These are phyloP conservation scores for Drechmeria coniospora DNA, from an alignment of 2,329 filamentous ascomycete species.

Conservation along the genomic window DNA sequence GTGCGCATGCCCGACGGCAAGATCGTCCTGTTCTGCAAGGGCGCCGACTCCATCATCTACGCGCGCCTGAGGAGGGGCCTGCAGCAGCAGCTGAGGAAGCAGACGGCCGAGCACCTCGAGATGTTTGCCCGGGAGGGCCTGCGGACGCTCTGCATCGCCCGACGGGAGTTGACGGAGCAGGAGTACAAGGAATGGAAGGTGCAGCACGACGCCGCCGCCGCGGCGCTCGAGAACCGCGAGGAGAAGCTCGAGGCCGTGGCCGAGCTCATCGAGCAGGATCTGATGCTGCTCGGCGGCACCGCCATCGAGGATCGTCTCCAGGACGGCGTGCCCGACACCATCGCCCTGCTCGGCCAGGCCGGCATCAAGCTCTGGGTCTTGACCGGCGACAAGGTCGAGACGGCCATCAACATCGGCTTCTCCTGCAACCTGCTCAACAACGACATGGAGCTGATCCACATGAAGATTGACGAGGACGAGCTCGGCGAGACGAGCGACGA, in stretches of 20 bases:
- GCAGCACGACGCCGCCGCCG: conserved; percentile 75
- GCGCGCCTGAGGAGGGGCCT: conserved; percentile 73
- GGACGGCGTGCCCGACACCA: conserved; percentile 92
- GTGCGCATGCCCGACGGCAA: conserved; percentile 83
- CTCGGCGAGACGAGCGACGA: conserved; percentile 30
- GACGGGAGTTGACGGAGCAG: conserved; percentile 62
- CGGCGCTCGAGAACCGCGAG: conserved; percentile 72
- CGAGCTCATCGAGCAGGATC: conserved; percentile 78
- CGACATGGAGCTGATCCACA: conserved; percentile 88
- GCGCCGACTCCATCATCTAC: conserved; percentile 94
- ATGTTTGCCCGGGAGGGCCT: conserved; percentile 94
- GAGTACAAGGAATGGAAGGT: conserved; percentile 77
- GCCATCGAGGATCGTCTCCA: conserved; percentile 95
- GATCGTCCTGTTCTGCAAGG: conserved; percentile 91
- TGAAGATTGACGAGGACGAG: conserved; percentile 70
- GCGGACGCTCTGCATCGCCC: conserved; percentile 84
- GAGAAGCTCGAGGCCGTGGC: conserved; percentile 84
- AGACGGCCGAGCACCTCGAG: conserved; percentile 86
- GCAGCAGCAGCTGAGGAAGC: conserved; percentile 66
- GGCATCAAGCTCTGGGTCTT: conserved; percentile 98
- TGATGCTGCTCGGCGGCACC: conserved; percentile 79
- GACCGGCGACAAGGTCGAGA: conserved; percentile 97
- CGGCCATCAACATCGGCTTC: conserved; percentile 98
- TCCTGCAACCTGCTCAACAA: conserved; percentile 96
- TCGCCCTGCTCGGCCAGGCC: conserved; percentile 75